Percentiles rank a stretch among this genome's conserved stretches.
Evolutionary conservation across 1,284 basidiomycete species (phyloP).

Genomic region (Ceratobasidium sp.): DNA sequence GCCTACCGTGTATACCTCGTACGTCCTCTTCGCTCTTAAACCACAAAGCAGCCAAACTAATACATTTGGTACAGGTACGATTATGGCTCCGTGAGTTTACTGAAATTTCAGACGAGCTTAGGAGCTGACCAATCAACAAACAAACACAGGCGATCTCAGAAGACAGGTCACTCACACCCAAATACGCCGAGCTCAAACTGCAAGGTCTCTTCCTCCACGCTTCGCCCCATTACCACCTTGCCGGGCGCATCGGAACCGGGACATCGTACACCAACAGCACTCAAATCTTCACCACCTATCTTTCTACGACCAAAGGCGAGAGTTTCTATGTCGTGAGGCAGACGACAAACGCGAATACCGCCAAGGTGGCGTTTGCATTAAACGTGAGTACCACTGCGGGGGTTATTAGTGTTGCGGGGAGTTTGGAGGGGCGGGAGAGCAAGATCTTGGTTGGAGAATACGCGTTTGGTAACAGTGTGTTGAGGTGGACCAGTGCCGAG

Average conservation of each 20-base stretch:
- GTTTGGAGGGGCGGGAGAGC: slow-evolving; percentile 14
- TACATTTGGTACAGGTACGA: slow-evolving; percentile 9
- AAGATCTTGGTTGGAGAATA: slow-evolving; percentile 37
- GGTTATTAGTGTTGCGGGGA: background rate
- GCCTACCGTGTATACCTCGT: slow-evolving; percentile 59
- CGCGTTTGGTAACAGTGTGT: slow-evolving; percentile 25
- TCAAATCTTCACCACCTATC: slow-evolving; percentile 56
- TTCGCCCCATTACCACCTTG: slow-evolving; percentile 44
- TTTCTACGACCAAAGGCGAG: slow-evolving; percentile 51
- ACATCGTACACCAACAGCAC: background rate
- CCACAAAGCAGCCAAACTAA: background rate
- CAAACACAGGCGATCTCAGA: slow-evolving; percentile 41
- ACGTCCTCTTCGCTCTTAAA: slow-evolving; percentile 50
- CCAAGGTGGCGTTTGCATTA: background rate
- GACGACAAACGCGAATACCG: slow-evolving; percentile 13
- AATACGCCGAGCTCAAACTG: slow-evolving; percentile 45
- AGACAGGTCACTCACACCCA: slow-evolving; percentile 44
- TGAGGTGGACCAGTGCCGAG: slow-evolving; percentile 36
- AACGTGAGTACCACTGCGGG: slow-evolving; percentile 8
- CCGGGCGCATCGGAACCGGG: slow-evolving; percentile 24
- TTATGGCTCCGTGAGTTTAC: slow-evolving; percentile 6
- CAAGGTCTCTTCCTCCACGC: slow-evolving; percentile 47
- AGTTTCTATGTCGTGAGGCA: slow-evolving; percentile 20
- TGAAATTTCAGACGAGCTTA: background rate
- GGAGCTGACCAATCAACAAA: no score